Conservation (phyloP, 2,329 filamentous ascomycete species). For the Emergomyces orientalis region DNA sequence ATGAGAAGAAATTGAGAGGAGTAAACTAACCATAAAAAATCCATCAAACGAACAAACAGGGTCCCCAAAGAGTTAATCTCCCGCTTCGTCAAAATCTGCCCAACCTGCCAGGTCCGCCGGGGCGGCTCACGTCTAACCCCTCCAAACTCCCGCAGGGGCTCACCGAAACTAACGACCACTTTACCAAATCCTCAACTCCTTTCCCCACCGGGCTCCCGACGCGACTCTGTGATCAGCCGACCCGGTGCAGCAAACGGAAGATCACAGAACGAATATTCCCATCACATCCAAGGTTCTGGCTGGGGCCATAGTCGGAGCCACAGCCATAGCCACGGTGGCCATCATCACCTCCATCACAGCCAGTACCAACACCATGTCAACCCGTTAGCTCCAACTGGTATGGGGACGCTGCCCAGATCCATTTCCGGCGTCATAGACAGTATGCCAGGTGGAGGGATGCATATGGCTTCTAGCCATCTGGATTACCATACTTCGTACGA, state of each 20-base stretch:
- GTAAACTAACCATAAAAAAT: conserved; percentile 2
- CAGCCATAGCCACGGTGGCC: conserved; percentile 11
- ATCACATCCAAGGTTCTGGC: conserved; percentile 8
- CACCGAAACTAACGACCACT: conserved; percentile 30
- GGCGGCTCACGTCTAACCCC: conserved; percentile 35
- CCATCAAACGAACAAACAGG: conserved; percentile 25
- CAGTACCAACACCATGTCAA: conserved; percentile 24
- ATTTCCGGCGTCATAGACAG: background rate
- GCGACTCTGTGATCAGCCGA: conserved; percentile 28
- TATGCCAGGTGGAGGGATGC: conserved; percentile 3
- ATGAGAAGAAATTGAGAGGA: background rate
- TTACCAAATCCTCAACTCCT: conserved; percentile 29
- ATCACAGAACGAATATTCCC: conserved; percentile 17
- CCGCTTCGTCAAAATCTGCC: conserved; percentile 44
- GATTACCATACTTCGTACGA: conserved; percentile 22
- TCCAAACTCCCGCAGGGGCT: conserved; percentile 32
- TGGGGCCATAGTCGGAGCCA: conserved; percentile 21
- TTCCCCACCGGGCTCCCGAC: conserved; percentile 29
- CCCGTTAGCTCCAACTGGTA: conserved; percentile 18
- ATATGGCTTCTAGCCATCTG: conserved; percentile 20
- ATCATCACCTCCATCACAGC: conserved; percentile 11
- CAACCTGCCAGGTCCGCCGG: conserved; percentile 41
- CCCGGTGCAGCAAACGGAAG: conserved; percentile 20
- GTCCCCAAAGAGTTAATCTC: conserved; percentile 45
- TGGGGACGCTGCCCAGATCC: conserved; percentile 12